phyloP scores from a whole-genome alignment of 352 stramenopile species.

The Phytophthora lateralis region DNA sequence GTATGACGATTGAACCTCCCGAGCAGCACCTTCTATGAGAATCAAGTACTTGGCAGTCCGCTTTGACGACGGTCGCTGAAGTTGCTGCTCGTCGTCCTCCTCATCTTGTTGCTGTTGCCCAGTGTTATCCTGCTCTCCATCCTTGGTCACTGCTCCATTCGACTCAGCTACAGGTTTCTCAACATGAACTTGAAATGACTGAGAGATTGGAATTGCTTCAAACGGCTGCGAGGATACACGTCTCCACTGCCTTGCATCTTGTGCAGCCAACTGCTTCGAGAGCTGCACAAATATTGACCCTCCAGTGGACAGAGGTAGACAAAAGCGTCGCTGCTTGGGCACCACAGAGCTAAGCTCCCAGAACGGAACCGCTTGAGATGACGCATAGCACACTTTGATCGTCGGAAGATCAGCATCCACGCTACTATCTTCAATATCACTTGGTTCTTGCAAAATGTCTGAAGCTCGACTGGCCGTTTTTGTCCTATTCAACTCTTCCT shows the following conservation, averaged over 20 bases:
- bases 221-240: conserved; percentile 39
- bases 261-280: conserved; percentile 28
- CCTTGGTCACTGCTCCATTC: background rate
- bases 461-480: conserved; percentile 17
- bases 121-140: background rate
- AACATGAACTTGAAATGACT: conserved; percentile 42
- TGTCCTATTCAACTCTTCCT: conserved; percentile 34
- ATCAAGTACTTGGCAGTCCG: conserved; percentile 53
- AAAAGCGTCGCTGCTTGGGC: conserved; percentile 1
- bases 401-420: conserved; percentile 15
- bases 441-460: conserved; percentile 12
- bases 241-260: conserved; percentile 37
- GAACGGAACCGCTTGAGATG: conserved; percentile 15
- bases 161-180: conserved; percentile 6
- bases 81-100: conserved; percentile 23
- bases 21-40: conserved; percentile 48
- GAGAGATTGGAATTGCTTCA: conserved; percentile 41
- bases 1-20: conserved; percentile 62
- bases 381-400: conserved; percentile 25
- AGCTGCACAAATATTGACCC: conserved; percentile 37
- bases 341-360: conserved; percentile 21
- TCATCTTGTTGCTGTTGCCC: conserved; percentile 22
- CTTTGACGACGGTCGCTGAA: conserved; percentile 25
- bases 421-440: conserved; percentile 14
- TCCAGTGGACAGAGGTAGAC: conserved; percentile 1